These are phyloP conservation scores for Ascocoryne sarcoides DNA, from an alignment of 2,329 filamentous ascomycete species.

Conservation along the genomic window DNA sequence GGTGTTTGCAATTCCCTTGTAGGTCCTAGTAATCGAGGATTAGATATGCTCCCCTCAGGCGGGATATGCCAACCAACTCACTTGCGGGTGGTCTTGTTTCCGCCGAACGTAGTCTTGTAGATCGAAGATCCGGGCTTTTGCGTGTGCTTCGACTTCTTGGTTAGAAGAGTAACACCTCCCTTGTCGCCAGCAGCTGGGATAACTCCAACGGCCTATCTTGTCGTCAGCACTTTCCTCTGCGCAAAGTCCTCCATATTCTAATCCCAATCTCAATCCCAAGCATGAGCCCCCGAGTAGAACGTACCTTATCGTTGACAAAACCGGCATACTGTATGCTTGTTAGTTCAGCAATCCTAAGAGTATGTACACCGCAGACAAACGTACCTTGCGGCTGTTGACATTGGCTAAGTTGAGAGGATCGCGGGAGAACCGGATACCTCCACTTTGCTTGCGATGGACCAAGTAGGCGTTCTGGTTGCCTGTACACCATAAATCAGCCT, in stretches of 20 bases:
- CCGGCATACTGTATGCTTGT: slow-evolving; percentile 64
- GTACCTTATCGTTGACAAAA: slow-evolving; percentile 89
- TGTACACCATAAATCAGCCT: slow-evolving; percentile 33
- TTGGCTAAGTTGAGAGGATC: slow-evolving; percentile 92
- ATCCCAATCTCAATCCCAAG: background rate
- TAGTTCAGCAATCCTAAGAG: slow-evolving; percentile 5
- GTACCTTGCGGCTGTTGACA: slow-evolving; percentile 83
- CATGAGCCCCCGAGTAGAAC: slow-evolving; percentile 5
- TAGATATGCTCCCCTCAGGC: slow-evolving; percentile 1
- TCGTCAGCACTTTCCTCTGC: slow-evolving; percentile 19
- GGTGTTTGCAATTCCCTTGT: slow-evolving; percentile 76
- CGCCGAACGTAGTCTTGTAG: slow-evolving; percentile 59
- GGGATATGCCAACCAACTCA: slow-evolving; percentile 36
- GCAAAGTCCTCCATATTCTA: background rate
- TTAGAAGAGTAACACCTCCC: slow-evolving; percentile 70
- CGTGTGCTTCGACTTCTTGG: slow-evolving; percentile 69
- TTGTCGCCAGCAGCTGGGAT: slow-evolving; percentile 54
- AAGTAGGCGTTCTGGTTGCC: slow-evolving; percentile 85
- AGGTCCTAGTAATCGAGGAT: slow-evolving; percentile 53
- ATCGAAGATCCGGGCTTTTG: slow-evolving; percentile 65
- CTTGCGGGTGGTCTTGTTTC: slow-evolving; percentile 71
- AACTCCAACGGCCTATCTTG: slow-evolving; percentile 65
- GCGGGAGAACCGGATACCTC: slow-evolving; percentile 82
- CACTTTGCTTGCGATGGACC: slow-evolving; percentile 75
- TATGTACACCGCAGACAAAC: slow-evolving; percentile 6